These are phyloP conservation scores for Primulina tabacum DNA, from an alignment of 257 asterid genomes.

Conservation along the genomic window DNA sequence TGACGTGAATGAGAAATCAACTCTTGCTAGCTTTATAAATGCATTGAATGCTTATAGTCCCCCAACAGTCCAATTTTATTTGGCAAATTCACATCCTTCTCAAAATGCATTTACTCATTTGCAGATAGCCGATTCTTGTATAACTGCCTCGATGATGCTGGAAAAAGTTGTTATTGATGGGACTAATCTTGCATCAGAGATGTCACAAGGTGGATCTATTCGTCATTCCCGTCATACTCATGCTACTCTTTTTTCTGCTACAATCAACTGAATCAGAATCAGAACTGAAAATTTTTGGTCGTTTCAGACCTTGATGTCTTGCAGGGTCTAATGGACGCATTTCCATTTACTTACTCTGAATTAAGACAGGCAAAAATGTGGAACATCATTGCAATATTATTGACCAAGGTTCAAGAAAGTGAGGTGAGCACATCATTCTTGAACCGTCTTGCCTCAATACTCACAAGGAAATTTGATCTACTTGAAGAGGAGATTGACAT, in stretches of 20 bases:
- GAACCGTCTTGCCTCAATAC: conserved; percentile 49
- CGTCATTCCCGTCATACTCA: neutral
- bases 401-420: conserved; percentile 37
- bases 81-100: neutral
- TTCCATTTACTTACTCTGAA: conserved; percentile 54
- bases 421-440: conserved; percentile 45
- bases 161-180: conserved; percentile 76
- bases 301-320: conserved; percentile 58
- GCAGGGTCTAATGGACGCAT: conserved; percentile 65
- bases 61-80: conserved; percentile 4
- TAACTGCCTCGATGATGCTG: conserved; percentile 69
- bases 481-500: conserved; percentile 64
- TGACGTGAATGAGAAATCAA: conserved; percentile 1
- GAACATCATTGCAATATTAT: conserved; percentile 63
- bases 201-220: conserved; percentile 52
- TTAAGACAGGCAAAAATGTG: conserved; percentile 81
- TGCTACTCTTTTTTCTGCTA: conserved; percentile 3
- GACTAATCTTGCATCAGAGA: conserved; percentile 46
- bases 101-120: conserved; percentile 22
- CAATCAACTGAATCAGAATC: conserved; percentile 5
- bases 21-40: neutral
- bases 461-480: conserved; percentile 52
- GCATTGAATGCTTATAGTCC: neutral
- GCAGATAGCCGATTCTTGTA: conserved; percentile 77
- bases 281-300: conserved; percentile 23